phyloP scores from a whole-genome alignment of 148 eudicot species.

The Rhododendron ovatum region DNA sequence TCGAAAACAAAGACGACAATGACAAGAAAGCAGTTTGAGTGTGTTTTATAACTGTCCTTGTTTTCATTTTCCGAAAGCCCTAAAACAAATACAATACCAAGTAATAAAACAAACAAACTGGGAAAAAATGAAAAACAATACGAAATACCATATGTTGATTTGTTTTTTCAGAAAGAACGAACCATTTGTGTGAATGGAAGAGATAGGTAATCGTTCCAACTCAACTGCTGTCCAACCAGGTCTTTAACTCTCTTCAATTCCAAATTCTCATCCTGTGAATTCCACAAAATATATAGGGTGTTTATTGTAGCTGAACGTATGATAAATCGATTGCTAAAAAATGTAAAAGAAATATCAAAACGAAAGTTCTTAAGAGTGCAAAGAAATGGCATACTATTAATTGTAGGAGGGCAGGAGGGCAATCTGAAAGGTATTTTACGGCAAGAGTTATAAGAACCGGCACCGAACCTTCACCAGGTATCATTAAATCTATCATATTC shows the following conservation, averaged over 20 bases:
- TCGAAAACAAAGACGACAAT: neutral
- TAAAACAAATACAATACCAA: neutral
- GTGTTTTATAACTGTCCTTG: neutral
- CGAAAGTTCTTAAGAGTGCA: neutral
- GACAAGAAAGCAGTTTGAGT: neutral
- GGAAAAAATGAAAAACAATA: neutral
- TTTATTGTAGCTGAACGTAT: neutral
- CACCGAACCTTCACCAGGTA: slow-evolving; percentile 94
- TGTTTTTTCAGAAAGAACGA: slow-evolving; percentile 15
- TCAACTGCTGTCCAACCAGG: slow-evolving; percentile 45
- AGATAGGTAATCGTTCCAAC: slow-evolving; percentile 75
- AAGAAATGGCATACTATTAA: slow-evolving; percentile 38
- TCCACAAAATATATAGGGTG: neutral
- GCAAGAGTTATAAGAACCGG: slow-evolving; percentile 86
- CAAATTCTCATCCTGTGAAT: slow-evolving; percentile 75
- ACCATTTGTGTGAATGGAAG: slow-evolving; percentile 76
- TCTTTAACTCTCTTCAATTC: slow-evolving; percentile 50
- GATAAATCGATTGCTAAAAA: neutral
- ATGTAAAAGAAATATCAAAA: neutral
- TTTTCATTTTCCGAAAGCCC: neutral
- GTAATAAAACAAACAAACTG: neutral
- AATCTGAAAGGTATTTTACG: slow-evolving; percentile 75
- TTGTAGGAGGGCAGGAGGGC: slow-evolving; percentile 63
- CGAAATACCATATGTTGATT: neutral
- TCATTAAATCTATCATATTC: slow-evolving; percentile 93